These are phyloP conservation scores for Dalbergia oliveri DNA, from an alignment of 306 rosid species.

Conservation along the genomic window DNA sequence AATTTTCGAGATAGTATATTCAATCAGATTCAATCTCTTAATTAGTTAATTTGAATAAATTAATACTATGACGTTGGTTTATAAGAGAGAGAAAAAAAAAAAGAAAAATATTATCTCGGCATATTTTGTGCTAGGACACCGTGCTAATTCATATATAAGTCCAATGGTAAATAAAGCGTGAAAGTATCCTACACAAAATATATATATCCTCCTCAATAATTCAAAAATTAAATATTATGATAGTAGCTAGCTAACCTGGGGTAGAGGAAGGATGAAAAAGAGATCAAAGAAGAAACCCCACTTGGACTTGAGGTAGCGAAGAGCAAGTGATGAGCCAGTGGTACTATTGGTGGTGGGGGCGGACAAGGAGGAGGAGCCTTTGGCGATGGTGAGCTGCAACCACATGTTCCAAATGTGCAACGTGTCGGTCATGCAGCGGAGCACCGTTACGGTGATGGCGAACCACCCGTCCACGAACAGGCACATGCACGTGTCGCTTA, in stretches of 20 bases:
- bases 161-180: no score
- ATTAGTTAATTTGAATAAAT: no score
- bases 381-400: constrained; percentile 72
- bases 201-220: no score
- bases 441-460: constrained; percentile 84
- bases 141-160: no score
- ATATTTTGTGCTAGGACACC: no score
- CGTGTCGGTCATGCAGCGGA: constrained; percentile 94
- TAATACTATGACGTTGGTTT: no score
- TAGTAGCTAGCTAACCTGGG: constrained; percentile 64
- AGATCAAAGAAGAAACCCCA: constrained; percentile 75
- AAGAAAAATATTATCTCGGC: no score
- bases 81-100: no score
- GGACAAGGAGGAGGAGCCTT: constrained; percentile 43
- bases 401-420: constrained; percentile 96
- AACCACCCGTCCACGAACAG: constrained; percentile 92
- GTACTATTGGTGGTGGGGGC: background rate
- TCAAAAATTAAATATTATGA: no score
- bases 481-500: constrained; percentile 85
- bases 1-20: no score
- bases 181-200: no score
- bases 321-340: background rate
- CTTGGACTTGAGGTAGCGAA: constrained; percentile 62
- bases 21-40: no score
- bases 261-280: constrained; percentile 88